Evolutionary conservation across 306 rosid species (phyloP).

Genomic region (Lathyrus aphaca): DNA sequence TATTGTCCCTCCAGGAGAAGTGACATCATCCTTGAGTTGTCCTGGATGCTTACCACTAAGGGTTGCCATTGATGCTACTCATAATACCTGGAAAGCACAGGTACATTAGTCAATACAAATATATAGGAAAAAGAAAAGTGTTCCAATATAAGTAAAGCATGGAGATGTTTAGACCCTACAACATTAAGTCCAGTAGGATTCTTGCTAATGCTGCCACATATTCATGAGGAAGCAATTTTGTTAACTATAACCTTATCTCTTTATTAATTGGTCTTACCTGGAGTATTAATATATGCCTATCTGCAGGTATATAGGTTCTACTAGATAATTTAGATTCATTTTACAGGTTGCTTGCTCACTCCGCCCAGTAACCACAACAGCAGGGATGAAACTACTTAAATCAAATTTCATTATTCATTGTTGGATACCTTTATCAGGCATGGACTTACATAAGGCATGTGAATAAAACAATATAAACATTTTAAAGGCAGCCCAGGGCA

Average conservation of each 20-base stretch:
- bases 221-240: slow-evolving; percentile 13
- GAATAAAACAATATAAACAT: slow-evolving; percentile 7
- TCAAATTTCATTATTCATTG: slow-evolving; percentile 11
- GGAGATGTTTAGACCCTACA: slow-evolving; percentile 5
- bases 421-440: slow-evolving; percentile 18
- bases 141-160: not conserved
- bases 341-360: slow-evolving; percentile 13
- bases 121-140: not conserved
- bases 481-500: too few species aligned
- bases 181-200: not conserved
- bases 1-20: slow-evolving; percentile 91
- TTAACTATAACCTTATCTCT: slow-evolving; percentile 1
- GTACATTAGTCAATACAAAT: not conserved
- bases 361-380: slow-evolving; percentile 23
- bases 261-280: slow-evolving; percentile 2
- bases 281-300: not conserved
- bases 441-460: slow-evolving; percentile 8
- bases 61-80: slow-evolving; percentile 82
- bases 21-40: slow-evolving; percentile 83
- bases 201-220: slow-evolving; percentile 25
- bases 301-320: not conserved
- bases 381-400: slow-evolving; percentile 10
- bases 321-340: slow-evolving; percentile 14
- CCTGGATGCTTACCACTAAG: slow-evolving; percentile 77
- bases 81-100: slow-evolving; percentile 61